phyloP scores from a whole-genome alignment of 306 rosid genomes.

The Trifolium pratense region DNA sequence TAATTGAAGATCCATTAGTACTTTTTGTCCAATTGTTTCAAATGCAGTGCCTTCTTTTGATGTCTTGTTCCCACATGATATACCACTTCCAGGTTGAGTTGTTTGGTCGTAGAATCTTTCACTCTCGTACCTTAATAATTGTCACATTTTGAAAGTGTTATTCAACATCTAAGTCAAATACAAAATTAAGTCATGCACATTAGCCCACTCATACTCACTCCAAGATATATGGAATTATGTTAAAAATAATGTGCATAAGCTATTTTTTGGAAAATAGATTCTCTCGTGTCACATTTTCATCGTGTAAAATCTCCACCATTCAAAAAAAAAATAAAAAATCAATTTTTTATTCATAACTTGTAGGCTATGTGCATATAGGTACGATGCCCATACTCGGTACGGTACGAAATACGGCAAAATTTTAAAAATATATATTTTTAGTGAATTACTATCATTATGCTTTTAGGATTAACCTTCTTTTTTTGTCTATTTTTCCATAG shows the following conservation, averaged over 20 bases:
- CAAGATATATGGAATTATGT: not conserved
- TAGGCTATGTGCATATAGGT: too few relatives aligned
- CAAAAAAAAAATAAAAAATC: too few relatives aligned
- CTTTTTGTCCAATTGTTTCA: slow-evolving; percentile 16
- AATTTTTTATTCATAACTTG: too few relatives aligned
- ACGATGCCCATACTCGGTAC: too few relatives aligned
- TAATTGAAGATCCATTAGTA: slow-evolving; percentile 29
- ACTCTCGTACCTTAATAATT: slow-evolving; percentile 40
- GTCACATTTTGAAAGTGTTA: not conserved
- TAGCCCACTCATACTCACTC: not conserved
- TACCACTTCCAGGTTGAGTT: not conserved
- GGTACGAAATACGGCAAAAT: too few relatives aligned
- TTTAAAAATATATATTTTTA: too few relatives aligned
- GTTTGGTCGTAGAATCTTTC: slow-evolving; percentile 38
- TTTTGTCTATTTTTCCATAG: too few relatives aligned
- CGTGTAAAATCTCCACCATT: too few relatives aligned
- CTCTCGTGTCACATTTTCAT: not conserved
- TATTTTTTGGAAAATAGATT: not conserved
- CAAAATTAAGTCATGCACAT: not conserved
- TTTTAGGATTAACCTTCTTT: too few relatives aligned
- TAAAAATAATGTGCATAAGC: not conserved
- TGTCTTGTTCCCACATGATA: slow-evolving; percentile 36
- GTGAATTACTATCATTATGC: too few relatives aligned
- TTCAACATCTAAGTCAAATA: slow-evolving; percentile 10
- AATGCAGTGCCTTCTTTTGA: not conserved